Base-by-base conservation (phyloP, 306 rosid genomes). In the Lagenaria siceraria region DNA sequence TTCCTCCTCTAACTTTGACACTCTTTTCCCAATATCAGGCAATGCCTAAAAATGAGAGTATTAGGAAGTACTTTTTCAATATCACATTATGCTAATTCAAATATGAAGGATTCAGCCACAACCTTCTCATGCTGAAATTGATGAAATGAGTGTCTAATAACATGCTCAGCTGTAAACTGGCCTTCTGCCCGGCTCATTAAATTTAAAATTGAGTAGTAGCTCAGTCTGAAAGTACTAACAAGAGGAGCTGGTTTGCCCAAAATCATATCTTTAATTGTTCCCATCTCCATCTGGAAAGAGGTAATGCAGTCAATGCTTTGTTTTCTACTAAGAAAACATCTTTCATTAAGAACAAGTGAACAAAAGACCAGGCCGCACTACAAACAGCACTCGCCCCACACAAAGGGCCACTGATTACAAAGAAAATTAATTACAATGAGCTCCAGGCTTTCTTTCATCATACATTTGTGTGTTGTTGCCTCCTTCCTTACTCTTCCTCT, bases 101-200 rank as follows among this genome's bases (percentile, higher is more conserved):
- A 38, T 46, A 27, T 31, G 63, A 62, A 33, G 80, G 83, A 76
- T 38, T 78, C 24, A 52, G 80, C 56, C 79, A 65, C 84, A 80
- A 95, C 97, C 98, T 95, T 95, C 82, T 95, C 98, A 79, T 95
- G 82, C 85, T 95, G 98, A 85, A 95, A 95, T 79, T 95, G 98
- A 82, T 92, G 98, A 83, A 95, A 90, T 76, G 97, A 95, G 84
- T 92, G 90, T 84, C 85, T 87, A 81, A 95, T 95, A 59, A 95
- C 98, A 2, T 92, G 98, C 73, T 95, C 98, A 4, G 98, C 97
- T 25, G 97, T 92, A 81, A 95, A 95, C 77, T 95, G 98, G 80
- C 98, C 98, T 87, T 95, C 98, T 0, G 98, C 97, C 19, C 97
- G 96, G 84, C 98, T 92, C 98, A 95, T 87, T 87, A 95, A 85